These are phyloP conservation scores for Teunomyces aglyptinius DNA, from an alignment of 805 yeast species.

Conservation along the genomic window DNA sequence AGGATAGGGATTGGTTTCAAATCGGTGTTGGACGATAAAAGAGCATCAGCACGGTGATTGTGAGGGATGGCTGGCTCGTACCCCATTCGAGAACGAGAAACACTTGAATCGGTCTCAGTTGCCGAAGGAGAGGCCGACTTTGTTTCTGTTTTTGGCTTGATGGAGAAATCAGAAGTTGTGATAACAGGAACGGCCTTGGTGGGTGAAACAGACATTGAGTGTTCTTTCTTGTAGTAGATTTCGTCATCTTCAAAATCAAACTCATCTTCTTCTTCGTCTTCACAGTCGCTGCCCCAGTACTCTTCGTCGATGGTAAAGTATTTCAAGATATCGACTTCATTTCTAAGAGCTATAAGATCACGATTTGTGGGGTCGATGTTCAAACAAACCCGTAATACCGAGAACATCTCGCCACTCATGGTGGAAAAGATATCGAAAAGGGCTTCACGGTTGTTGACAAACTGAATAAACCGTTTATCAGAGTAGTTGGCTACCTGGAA, in stretches of 20 bases:
- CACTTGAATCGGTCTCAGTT: slow-evolving; percentile 8
- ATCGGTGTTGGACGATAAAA: slow-evolving; percentile 36
- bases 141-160: neutral
- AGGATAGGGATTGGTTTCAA: slow-evolving; percentile 42
- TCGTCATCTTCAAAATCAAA: slow-evolving; percentile 23
- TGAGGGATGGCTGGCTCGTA: slow-evolving; percentile 23
- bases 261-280: slow-evolving; percentile 37
- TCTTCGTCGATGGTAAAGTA: slow-evolving; percentile 81
- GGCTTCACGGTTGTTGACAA: slow-evolving; percentile 84
- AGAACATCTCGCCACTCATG: slow-evolving; percentile 82
- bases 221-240: slow-evolving; percentile 13
- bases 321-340: slow-evolving; percentile 57
- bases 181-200: slow-evolving; percentile 10
- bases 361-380: slow-evolving; percentile 88
- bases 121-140: slow-evolving; percentile 8
- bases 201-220: slow-evolving; percentile 13
- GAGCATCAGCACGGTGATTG: slow-evolving; percentile 44
- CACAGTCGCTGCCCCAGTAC: slow-evolving; percentile 49
- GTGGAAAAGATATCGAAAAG: slow-evolving; percentile 88
- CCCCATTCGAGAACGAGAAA: slow-evolving; percentile 1
- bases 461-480: slow-evolving; percentile 81
- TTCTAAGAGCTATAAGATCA: slow-evolving; percentile 57
- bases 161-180: slow-evolving; percentile 7
- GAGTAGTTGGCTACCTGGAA: slow-evolving; percentile 76
- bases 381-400: slow-evolving; percentile 73